Base-by-base conservation (phyloP, 169 alveolate species). In the Plasmodium falciparum region DNA sequence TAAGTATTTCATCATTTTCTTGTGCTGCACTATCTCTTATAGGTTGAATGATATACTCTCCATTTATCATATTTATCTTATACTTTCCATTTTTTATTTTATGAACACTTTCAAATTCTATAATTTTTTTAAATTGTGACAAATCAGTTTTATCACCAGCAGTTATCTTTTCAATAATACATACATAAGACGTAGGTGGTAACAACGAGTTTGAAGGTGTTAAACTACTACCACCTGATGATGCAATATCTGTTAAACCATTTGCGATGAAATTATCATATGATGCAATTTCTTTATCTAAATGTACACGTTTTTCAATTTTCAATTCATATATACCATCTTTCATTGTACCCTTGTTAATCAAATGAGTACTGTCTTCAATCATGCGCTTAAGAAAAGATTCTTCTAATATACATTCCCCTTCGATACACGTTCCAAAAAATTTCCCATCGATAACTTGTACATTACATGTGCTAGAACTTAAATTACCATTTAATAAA, bases 311-410 rank as follows among this genome's bases (percentile, higher is more conserved):
- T 66, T 72, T 72, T 50, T 72, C 22, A 11, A 72, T 72, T 15
- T 72, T 33, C 52, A 72, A 17, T 72, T 72, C 83, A 59, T 72
- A 72, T 13, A 1, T n/a, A 6, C 65, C 65, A 56, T 56, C 24
- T 13, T 17, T 13, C 8, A 56, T 15, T n/a, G n/a, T 56, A 12
- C 1, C 11, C 22, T 13, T 39, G 47, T 39, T 0, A 39, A 39
- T 39, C 9, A 39, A 39, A 39, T 39, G 47, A 2, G 24, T 12
- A 56, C 17, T 29, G 9, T 12, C 62, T 13, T 56, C 22, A 15
- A 56, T 0, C 17, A 56, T 12, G 0, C 22, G 12, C 22, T 56
- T 56, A 12, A 56, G 15, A 56, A 17, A 15, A 2, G 17, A 6
- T 56, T 15, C 12, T 1, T 12, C 22, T 13, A 56, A 9, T 17